Evolutionary conservation across 2,329 filamentous ascomycete genomes (phyloP).

Genomic region (Ilyonectria destructans): DNA sequence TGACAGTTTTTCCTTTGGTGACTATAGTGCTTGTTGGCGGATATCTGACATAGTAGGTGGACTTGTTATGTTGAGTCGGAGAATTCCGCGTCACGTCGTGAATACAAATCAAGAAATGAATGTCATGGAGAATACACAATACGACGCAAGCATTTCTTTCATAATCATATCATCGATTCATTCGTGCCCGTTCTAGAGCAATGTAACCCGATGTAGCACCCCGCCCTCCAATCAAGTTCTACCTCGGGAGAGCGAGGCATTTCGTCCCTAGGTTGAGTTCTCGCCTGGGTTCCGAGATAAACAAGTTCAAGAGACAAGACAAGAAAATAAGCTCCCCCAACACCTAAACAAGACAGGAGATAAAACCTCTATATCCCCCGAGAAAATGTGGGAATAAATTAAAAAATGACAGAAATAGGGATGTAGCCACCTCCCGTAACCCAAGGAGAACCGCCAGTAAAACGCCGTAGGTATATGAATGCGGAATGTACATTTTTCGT

Average conservation of each 20-base stretch:
- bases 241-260: neutral
- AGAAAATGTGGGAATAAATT: constrained; percentile 28
- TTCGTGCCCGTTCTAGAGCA: constrained; percentile 10
- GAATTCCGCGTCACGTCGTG: neutral
- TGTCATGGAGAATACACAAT: neutral
- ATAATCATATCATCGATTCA: constrained; percentile 31
- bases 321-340: constrained; percentile 41
- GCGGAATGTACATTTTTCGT: constrained; percentile 45
- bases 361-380: constrained; percentile 28
- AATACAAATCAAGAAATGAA: neutral
- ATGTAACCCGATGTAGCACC: neutral
- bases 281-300: constrained; percentile 9
- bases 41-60: constrained; percentile 8
- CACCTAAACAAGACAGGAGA: constrained; percentile 40
- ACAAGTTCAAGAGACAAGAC: constrained; percentile 10
- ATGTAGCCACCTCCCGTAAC: neutral
- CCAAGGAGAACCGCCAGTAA: constrained; percentile 10
- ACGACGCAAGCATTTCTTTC: neutral
- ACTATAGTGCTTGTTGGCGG: neutral
- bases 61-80: neutral
- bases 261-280: neutral
- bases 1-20: neutral
- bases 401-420: constrained; percentile 15
- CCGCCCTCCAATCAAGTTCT: neutral
- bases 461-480: constrained; percentile 46